A percentile compares a stretch with the other conserved stretches of the same genome.
Conservation (phyloP, 2,329 filamentous ascomycete species). For the Pyrenophora teres region DNA sequence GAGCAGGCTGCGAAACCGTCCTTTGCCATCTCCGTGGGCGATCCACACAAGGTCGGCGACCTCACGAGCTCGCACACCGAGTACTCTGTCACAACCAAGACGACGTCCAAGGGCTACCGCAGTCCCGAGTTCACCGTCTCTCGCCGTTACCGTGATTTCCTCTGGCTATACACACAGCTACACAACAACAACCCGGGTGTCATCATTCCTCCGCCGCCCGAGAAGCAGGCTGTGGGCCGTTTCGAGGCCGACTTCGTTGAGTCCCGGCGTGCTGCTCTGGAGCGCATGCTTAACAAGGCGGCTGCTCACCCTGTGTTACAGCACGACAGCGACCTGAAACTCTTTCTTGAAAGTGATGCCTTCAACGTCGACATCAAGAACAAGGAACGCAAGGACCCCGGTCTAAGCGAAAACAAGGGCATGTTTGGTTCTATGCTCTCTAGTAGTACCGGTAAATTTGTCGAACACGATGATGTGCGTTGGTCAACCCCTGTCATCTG, state of each 20-base stretch:
- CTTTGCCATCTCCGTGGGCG: constrained; percentile 89
- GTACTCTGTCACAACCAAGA: constrained; percentile 95
- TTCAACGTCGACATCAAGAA: constrained; percentile 98
- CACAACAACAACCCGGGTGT: constrained; percentile 94
- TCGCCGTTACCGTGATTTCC: constrained; percentile 90
- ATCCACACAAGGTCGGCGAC: constrained; percentile 97
- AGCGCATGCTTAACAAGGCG: constrained; percentile 98
- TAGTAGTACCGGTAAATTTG: constrained; percentile 79
- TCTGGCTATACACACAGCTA: constrained; percentile 95
- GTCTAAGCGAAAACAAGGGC: constrained; percentile 87
- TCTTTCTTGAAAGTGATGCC: constrained; percentile 93
- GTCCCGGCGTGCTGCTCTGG: constrained; percentile 83
- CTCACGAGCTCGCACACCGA: constrained; percentile 97
- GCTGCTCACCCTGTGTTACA: constrained; percentile 87
- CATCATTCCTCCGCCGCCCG: constrained; percentile 91
- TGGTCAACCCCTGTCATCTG: neutral
- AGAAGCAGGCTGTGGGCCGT: constrained; percentile 95
- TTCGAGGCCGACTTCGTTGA: constrained; percentile 98
- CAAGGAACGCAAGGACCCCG: constrained; percentile 88
- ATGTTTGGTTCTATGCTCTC: constrained; percentile 84
- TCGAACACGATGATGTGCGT: constrained; percentile 93
- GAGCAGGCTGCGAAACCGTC: constrained; percentile 92
- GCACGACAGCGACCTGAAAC: constrained; percentile 90
- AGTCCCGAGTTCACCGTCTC: constrained; percentile 92
- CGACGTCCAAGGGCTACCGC: constrained; percentile 93